These are phyloP conservation scores for Entomortierella chlamydospora DNA, from an alignment of 192 early-diverging fungal species.

Conservation along the genomic window DNA sequence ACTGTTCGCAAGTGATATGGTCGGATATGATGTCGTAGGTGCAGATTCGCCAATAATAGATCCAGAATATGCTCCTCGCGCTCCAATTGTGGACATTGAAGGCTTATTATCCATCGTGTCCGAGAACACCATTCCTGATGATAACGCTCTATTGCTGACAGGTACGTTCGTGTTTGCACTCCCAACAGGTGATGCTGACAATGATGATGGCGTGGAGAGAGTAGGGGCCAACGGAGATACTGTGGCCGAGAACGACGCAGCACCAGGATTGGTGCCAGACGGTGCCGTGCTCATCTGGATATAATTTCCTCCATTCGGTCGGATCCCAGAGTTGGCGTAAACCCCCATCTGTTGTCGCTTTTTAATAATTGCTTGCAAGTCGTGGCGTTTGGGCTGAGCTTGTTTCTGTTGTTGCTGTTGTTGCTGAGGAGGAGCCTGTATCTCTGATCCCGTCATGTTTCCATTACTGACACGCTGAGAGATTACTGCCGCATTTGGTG, in stretches of 20 bases:
- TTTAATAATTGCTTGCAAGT: conserved; percentile 24
- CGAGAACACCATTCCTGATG: not conserved
- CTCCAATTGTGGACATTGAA: too few relatives aligned
- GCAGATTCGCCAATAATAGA: not conserved
- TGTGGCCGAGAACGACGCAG: not conserved
- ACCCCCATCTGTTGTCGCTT: conserved; percentile 42
- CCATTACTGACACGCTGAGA: not conserved
- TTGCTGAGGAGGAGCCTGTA: conserved; percentile 1
- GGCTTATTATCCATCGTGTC: too few relatives aligned
- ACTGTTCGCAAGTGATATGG: not conserved
- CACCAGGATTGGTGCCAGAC: not conserved
- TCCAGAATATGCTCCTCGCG: too few relatives aligned
- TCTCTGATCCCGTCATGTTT: conserved; percentile 6
- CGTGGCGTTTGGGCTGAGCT: conserved; percentile 22
- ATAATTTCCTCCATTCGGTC: conserved; percentile 25
- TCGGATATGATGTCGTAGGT: not conserved
- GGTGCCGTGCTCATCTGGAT: not conserved
- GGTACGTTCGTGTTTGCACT: too few relatives aligned
- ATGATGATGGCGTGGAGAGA: too few relatives aligned
- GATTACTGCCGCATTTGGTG: not conserved
- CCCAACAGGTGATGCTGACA: too few relatives aligned
- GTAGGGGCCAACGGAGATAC: not conserved
- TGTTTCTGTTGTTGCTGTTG: conserved; percentile 11
- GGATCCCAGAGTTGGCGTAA: conserved; percentile 23
- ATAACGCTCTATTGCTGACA: not conserved